Evolutionary conservation across 2,329 filamentous ascomycete species (phyloP).

Genomic region (Aspergillus niger): DNA sequence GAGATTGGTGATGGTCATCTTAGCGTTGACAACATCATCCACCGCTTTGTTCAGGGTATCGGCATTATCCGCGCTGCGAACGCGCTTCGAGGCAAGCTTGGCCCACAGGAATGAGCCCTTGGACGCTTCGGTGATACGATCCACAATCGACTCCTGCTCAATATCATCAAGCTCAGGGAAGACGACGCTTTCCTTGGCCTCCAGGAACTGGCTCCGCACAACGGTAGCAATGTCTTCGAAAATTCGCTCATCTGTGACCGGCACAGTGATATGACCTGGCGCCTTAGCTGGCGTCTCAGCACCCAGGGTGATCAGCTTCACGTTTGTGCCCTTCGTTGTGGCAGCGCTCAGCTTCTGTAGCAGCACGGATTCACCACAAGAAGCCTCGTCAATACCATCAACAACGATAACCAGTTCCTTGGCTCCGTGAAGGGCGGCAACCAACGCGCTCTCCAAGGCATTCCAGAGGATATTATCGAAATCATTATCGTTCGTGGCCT

Average conservation of each 20-base stretch:
- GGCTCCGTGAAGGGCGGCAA: slow-evolving; percentile 29
- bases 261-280: slow-evolving; percentile 21
- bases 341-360: slow-evolving; percentile 31
- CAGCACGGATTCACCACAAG: slow-evolving; percentile 31
- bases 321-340: slow-evolving; percentile 23
- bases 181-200: slow-evolving; percentile 12
- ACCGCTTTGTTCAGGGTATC: slow-evolving; percentile 33
- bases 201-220: slow-evolving; percentile 28
- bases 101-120: slow-evolving; percentile 45
- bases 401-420: slow-evolving; percentile 43
- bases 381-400: slow-evolving; percentile 42
- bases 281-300: slow-evolving; percentile 22
- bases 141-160: slow-evolving; percentile 37
- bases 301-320: slow-evolving; percentile 38
- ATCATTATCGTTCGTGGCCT: slow-evolving; percentile 25
- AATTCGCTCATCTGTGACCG: slow-evolving; percentile 35
- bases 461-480: slow-evolving; percentile 43
- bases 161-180: slow-evolving; percentile 33
- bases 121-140: slow-evolving; percentile 36
- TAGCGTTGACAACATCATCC: slow-evolving; percentile 29
- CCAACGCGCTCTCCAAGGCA: slow-evolving; percentile 34
- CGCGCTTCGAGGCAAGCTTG: slow-evolving; percentile 37
- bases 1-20: slow-evolving; percentile 35
- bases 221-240: slow-evolving; percentile 42
- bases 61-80: slow-evolving; percentile 28